Conservation (phyloP, 1,139 yeast genomes). For the Spathaspora sp. region DNA sequence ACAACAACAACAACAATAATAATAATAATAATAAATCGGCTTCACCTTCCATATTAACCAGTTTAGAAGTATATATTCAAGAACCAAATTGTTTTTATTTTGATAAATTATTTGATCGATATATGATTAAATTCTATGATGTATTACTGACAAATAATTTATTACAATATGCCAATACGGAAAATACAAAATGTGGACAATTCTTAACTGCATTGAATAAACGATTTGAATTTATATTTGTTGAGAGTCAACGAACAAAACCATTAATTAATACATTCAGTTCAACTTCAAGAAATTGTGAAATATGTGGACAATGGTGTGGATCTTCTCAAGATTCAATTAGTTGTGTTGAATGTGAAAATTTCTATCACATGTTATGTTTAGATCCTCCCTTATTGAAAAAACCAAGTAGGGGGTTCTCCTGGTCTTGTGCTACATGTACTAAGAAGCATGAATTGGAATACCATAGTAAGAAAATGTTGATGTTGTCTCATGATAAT, state of each 20-base stretch:
- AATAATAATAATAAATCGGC: neutral
- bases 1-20: neutral
- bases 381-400: slow-evolving; percentile 79
- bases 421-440: slow-evolving; percentile 91
- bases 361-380: slow-evolving; percentile 76
- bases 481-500: slow-evolving; percentile 47
- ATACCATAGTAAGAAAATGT: slow-evolving; percentile 28
- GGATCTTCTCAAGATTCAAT: slow-evolving; percentile 61
- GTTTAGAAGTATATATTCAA: slow-evolving; percentile 51
- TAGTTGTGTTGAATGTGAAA: slow-evolving; percentile 76
- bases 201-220: slow-evolving; percentile 64
- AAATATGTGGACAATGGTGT: slow-evolving; percentile 83
- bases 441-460: slow-evolving; percentile 43
- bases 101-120: slow-evolving; percentile 82
- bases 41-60: slow-evolving; percentile 17
- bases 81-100: slow-evolving; percentile 78
- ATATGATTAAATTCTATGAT: slow-evolving; percentile 81
- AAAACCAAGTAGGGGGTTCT: slow-evolving; percentile 85
- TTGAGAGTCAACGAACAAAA: slow-evolving; percentile 69
- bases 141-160: slow-evolving; percentile 43
- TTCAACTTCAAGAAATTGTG: slow-evolving; percentile 56
- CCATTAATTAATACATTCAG: slow-evolving; percentile 64
- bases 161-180: slow-evolving; percentile 55
- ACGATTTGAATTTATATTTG: slow-evolving; percentile 71
- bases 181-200: slow-evolving; percentile 53